phyloP scores from a whole-genome alignment of 371 early-diverging fungal species.

The Apophysomyces ossiformis region DNA sequence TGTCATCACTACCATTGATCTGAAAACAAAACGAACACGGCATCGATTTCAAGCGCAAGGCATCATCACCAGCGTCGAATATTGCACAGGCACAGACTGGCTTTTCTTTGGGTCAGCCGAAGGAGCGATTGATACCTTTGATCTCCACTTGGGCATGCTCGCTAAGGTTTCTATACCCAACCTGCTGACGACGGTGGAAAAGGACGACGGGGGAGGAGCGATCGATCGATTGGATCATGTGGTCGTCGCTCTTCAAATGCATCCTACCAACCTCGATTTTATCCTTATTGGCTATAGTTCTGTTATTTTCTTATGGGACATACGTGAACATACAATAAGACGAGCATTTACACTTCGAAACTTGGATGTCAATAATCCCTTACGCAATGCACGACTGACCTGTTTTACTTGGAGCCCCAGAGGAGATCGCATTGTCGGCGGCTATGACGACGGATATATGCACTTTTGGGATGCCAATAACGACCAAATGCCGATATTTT shows the following conservation, averaged over 20 bases:
- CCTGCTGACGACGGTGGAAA: constrained; percentile 24
- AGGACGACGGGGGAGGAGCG: constrained; percentile 4
- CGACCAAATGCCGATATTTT: constrained; percentile 45
- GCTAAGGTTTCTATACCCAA: constrained; percentile 55
- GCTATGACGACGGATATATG: constrained; percentile 61
- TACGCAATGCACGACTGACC: constrained; percentile 38
- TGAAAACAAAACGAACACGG: constrained; percentile 44
- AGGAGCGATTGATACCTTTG: constrained; percentile 60
- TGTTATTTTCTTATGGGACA: constrained; percentile 52
- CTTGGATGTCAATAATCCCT: constrained; percentile 25
- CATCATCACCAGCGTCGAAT: constrained; percentile 56
- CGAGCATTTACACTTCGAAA: constrained; percentile 27
- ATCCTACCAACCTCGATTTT: constrained; percentile 56
- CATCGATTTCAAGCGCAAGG: constrained; percentile 45
- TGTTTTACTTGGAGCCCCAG: constrained; percentile 57
- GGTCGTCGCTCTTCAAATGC: constrained; percentile 56
- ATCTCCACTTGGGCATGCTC: constrained; percentile 49
- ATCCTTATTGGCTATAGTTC: constrained; percentile 59
- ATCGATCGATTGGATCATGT: constrained; percentile 20
- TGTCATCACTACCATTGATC: constrained; percentile 54
- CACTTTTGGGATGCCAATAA: constrained; percentile 55
- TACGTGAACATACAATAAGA: constrained; percentile 46
- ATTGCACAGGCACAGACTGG: constrained; percentile 62
- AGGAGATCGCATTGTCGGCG: constrained; percentile 56
- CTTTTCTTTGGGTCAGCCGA: constrained; percentile 60